Percentiles rank a stretch among this genome's conserved stretches.
Conservation (phyloP, 331 rosid species). For the Pyrus hybrid region DNA sequence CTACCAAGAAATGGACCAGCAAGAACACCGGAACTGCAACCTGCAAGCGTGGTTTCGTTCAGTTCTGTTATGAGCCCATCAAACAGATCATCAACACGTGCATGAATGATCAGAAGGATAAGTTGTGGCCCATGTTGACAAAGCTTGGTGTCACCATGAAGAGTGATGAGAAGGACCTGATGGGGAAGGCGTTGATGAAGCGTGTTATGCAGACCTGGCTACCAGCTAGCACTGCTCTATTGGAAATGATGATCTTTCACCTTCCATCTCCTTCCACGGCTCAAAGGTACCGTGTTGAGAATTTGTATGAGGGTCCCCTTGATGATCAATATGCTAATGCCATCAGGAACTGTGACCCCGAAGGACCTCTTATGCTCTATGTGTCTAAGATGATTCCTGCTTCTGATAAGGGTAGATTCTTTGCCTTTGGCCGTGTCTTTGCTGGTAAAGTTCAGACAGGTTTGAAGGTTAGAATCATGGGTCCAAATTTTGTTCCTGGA, state of each 20-base stretch:
- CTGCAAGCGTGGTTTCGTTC: slow-evolving; percentile 91
- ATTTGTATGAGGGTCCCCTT: slow-evolving; percentile 88
- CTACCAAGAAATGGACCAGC: slow-evolving; percentile 83
- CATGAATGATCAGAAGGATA: slow-evolving; percentile 89
- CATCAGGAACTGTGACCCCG: slow-evolving; percentile 71
- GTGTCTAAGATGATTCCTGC: slow-evolving; percentile 96
- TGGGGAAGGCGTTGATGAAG: slow-evolving; percentile 82
- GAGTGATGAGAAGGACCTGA: slow-evolving; percentile 62
- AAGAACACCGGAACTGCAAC: slow-evolving; percentile 56
- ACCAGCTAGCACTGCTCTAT: slow-evolving; percentile 57
- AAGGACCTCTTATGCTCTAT: slow-evolving; percentile 89
- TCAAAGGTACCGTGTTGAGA: slow-evolving; percentile 80
- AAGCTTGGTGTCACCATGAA: slow-evolving; percentile 69
- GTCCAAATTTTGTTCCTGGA: too few species aligned
- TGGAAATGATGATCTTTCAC: slow-evolving; percentile 92
- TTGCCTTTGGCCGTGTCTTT: slow-evolving; percentile 85
- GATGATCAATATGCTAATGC: slow-evolving; percentile 70
- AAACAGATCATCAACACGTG: slow-evolving; percentile 69
- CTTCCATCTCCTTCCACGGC: slow-evolving; percentile 70
- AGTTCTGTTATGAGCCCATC: slow-evolving; percentile 88
- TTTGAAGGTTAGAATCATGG: slow-evolving; percentile 65
- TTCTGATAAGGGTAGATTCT: slow-evolving; percentile 87
- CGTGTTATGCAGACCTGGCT: slow-evolving; percentile 95
- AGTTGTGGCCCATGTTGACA: slow-evolving; percentile 83
- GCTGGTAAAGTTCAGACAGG: slow-evolving; percentile 77